Evolutionary conservation across 2,329 filamentous ascomycete species (phyloP).

Genomic region (Clonostachys solani): DNA sequence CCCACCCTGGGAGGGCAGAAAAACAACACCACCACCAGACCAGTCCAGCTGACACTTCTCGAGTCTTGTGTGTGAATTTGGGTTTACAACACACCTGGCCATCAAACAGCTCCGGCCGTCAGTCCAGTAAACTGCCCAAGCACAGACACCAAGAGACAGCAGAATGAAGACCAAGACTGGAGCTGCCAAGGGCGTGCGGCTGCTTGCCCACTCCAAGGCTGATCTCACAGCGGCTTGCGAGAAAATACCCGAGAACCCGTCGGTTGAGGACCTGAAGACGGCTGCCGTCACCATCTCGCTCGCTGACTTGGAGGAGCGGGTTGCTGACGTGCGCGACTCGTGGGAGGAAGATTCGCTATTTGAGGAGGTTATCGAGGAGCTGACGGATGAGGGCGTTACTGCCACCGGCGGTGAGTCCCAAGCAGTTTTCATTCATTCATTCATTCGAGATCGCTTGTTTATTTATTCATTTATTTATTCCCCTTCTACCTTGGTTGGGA

Average conservation of each 20-base stretch:
- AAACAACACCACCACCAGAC: no score
- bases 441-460: conserved; percentile 34
- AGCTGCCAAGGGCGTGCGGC: conserved; percentile 18
- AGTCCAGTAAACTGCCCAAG: no score
- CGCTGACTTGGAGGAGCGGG: conserved; percentile 44
- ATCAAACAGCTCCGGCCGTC: no score
- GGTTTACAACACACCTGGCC: no score
- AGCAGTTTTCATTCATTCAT: not conserved
- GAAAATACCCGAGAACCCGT: conserved; percentile 23
- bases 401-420: conserved; percentile 5
- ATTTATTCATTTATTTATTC: conserved; percentile 4
- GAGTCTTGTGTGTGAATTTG: no score
- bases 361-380: conserved; percentile 56
- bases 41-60: no score
- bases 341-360: conserved; percentile 64
- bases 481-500: not conserved
- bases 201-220: conserved; percentile 23
- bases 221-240: conserved; percentile 29
- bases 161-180: not conserved
- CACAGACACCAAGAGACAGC: no score
- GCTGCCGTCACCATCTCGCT: conserved; percentile 28
- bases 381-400: conserved; percentile 47
- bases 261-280: conserved; percentile 25
- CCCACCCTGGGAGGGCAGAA: no score
- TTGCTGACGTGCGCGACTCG: conserved; percentile 46